A percentile compares a stretch with the other conserved stretches of the same genome.
These are phyloP conservation scores for Turritis glabra DNA, from an alignment of 345 rosid species.

Conservation along the genomic window DNA sequence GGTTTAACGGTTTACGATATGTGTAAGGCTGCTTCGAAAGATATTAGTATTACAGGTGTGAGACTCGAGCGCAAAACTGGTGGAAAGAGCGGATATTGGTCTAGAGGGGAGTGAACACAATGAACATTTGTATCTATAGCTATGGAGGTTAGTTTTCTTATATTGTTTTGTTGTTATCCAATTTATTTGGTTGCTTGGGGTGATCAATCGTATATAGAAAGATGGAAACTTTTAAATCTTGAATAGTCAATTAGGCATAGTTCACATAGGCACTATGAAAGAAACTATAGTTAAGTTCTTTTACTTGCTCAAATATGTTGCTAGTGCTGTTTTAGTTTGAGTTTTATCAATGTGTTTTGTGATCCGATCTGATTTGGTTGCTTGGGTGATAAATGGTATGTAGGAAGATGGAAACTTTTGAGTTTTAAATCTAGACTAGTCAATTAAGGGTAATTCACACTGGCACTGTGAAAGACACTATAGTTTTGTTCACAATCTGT, in stretches of 20 bases:
- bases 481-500: background rate
- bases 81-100: conserved; percentile 87
- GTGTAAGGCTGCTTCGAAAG: conserved; percentile 98
- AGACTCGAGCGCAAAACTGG: conserved; percentile 75
- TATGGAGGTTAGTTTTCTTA: conserved; percentile 20
- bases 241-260: background rate
- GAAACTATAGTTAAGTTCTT: background rate
- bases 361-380: background rate
- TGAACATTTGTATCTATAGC: background rate
- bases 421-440: background rate
- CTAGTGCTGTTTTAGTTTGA: background rate
- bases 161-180: background rate
- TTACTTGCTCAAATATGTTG: background rate
- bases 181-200: background rate
- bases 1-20: conserved; percentile 92
- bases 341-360: background rate
- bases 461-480: background rate
- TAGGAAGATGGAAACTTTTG: background rate
- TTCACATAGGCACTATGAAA: background rate
- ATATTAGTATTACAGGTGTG: conserved; percentile 58
- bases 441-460: background rate
- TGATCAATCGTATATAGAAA: background rate
- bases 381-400: background rate
- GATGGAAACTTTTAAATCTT: background rate
- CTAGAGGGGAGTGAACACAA: conserved; percentile 44